Base-by-base conservation (phyloP, 495 filamentous ascomycete genomes). In the Xylaria cubensis region DNA sequence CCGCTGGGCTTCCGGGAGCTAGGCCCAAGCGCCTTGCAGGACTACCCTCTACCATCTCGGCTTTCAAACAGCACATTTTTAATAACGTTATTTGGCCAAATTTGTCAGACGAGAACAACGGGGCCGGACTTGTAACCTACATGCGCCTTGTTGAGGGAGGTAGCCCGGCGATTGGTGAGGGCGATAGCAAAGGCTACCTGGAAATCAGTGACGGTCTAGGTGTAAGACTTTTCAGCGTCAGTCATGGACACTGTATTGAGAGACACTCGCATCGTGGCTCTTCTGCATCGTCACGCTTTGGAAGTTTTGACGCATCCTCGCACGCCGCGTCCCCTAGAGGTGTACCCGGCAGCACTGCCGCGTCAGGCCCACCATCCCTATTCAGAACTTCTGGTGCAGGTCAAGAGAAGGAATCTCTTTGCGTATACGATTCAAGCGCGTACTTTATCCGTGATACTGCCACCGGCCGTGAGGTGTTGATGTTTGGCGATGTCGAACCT, bases 31-130 rank as follows among this genome's bases (percentile, higher is more conserved):
- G 90, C 26, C 82, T 99, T 12, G 94, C 94, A 6, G 96, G 92
- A 9, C 82, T 98, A 3, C 94, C 95, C 0, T 90, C 88, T 21
- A 95, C 94, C 44, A 93, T 99, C 55, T 84, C 91, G 17, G 94
- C 95, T 3, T 89, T 99, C 78, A 97, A 97, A 77, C 88, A 86
- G 12, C 94, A 99, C 80, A 92, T 99, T 69, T 99, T 98, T 84
- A 99, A 99, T 82, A 94, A 97, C 77, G 81, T 98, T 56, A 97
- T 99, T 64, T 99, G 97, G 97, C 96, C 96, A 0, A 99, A 99
- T 74, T 84, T 99, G 44, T 96, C 94, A 0, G 94, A 98, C 80
- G 97, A 99, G 83, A 94, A 97, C 79, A 94, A 93, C 41, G 96
- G 97, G 17, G 94, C 94, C 32, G 97, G 97, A 2, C 84, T 99